Conservation (phyloP, 108 stramenopile species). For the Seminavis robusta region DNA sequence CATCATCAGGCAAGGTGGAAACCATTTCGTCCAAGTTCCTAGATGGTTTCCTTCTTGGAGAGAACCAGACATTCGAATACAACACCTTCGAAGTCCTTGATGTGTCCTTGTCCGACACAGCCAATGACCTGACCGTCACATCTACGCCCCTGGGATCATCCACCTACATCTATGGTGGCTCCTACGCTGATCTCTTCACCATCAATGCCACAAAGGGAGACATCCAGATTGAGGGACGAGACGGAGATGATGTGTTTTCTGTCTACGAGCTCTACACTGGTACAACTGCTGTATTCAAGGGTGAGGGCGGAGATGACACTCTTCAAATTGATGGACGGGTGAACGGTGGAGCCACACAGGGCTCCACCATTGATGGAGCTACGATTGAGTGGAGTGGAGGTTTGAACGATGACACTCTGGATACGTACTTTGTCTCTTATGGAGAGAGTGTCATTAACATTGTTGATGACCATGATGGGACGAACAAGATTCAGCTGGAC, state of each 20-base stretch:
- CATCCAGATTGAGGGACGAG: constrained; percentile 1
- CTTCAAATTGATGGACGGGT: constrained; percentile 26
- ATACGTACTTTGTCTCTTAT: constrained; percentile 18
- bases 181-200: background rate
- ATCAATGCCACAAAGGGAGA: constrained; percentile 1
- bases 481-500: constrained; percentile 14
- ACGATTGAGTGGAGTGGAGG: constrained; percentile 29
- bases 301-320: constrained; percentile 22
- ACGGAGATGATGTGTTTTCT: constrained; percentile 3
- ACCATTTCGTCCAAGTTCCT: background rate
- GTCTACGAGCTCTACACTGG: background rate
- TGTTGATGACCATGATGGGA: constrained; percentile 16
- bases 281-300: background rate
- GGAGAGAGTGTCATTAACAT: constrained; percentile 20
- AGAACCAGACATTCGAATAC: background rate
- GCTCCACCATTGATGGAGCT: constrained; percentile 23
- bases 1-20: background rate
- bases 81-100: background rate
- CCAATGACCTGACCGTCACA: background rate
- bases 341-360: too few relatives aligned
- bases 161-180: constrained; percentile 10
- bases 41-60: too few relatives aligned
- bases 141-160: background rate
- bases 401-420: constrained; percentile 9
- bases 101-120: background rate